A percentile compares a stretch with the other conserved stretches of the same genome.
Conservation (phyloP, 345 rosid species). For the Populus nigra region DNA sequence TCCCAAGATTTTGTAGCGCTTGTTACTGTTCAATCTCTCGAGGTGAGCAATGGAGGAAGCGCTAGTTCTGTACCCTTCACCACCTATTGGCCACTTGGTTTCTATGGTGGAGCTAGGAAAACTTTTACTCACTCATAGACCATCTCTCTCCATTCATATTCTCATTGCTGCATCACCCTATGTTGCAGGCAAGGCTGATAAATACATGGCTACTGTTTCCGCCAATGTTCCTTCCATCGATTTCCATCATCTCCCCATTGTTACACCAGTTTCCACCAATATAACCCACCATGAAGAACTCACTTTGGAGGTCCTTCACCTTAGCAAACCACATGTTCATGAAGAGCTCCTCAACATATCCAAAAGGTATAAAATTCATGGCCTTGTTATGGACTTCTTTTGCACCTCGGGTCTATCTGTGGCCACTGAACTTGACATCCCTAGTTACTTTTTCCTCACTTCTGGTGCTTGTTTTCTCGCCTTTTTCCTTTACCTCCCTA, state of each 20-base stretch:
- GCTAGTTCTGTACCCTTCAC: conserved; percentile 60
- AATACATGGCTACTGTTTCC: conserved; percentile 22
- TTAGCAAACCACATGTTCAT: conserved; percentile 24
- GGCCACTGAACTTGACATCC: conserved; percentile 22
- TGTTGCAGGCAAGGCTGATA: conserved; percentile 36
- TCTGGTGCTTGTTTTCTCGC: conserved; percentile 13
- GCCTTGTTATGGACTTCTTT: conserved; percentile 29
- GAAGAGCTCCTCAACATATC: conserved; percentile 17
- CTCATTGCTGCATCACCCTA: conserved; percentile 45
- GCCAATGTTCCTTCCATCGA: conserved; percentile 16
- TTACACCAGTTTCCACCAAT: conserved; percentile 4
- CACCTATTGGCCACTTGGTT: conserved; percentile 63
- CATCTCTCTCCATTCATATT: conserved; percentile 54
- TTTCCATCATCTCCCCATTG: conserved; percentile 33
- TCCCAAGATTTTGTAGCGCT: too few relatives aligned
- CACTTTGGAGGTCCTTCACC: conserved; percentile 8
- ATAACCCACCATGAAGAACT: conserved; percentile 9
- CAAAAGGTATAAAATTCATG: neutral
- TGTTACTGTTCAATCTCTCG: neutral
- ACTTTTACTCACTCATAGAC: conserved; percentile 38
- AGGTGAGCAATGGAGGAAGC: conserved; percentile 27
- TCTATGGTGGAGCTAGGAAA: conserved; percentile 76
- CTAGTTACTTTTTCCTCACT: conserved; percentile 20
- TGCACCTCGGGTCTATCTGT: conserved; percentile 17
- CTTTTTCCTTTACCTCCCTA: conserved; percentile 11